These are phyloP conservation scores for Picochlorum sp. DNA, from an alignment of 139 green algal genomes.

Conservation along the genomic window DNA sequence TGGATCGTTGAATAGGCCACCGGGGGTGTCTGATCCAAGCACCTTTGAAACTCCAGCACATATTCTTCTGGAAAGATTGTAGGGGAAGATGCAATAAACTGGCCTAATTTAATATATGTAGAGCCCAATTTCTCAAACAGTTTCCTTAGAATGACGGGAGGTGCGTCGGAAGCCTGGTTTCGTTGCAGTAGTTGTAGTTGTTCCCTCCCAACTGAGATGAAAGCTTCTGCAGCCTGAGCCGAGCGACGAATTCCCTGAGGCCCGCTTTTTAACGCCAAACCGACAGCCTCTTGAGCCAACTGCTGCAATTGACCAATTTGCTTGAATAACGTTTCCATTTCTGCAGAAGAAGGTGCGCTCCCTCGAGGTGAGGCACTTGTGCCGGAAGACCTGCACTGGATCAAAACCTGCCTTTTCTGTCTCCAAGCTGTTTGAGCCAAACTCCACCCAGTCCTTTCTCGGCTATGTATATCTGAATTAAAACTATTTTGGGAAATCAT, in stretches of 20 bases:
- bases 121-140: slow-evolving; percentile 91
- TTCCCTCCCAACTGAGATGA: slow-evolving; percentile 27
- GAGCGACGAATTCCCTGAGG: slow-evolving; percentile 38
- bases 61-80: slow-evolving; percentile 92
- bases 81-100: slow-evolving; percentile 88
- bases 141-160: slow-evolving; percentile 39
- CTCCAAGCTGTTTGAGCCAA: too few relatives aligned
- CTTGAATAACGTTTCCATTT: not conserved
- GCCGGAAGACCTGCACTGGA: too few relatives aligned
- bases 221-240: slow-evolving; percentile 41
- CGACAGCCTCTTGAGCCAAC: slow-evolving; percentile 36
- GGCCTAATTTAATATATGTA: slow-evolving; percentile 91
- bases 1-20: slow-evolving; percentile 66
- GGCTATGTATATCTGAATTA: too few relatives aligned
- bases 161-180: slow-evolving; percentile 3
- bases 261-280: slow-evolving; percentile 35
- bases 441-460: too few relatives aligned
- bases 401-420: too few relatives aligned
- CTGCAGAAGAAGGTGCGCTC: not conserved
- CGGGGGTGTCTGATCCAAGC: slow-evolving; percentile 78
- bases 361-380: too few relatives aligned
- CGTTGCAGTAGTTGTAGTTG: slow-evolving; percentile 10
- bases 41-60: slow-evolving; percentile 93
- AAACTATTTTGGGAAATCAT: too few relatives aligned
- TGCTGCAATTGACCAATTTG: not conserved